Conservation (phyloP, 768 basidiomycete species). For the Hygrophorus russula region DNA sequence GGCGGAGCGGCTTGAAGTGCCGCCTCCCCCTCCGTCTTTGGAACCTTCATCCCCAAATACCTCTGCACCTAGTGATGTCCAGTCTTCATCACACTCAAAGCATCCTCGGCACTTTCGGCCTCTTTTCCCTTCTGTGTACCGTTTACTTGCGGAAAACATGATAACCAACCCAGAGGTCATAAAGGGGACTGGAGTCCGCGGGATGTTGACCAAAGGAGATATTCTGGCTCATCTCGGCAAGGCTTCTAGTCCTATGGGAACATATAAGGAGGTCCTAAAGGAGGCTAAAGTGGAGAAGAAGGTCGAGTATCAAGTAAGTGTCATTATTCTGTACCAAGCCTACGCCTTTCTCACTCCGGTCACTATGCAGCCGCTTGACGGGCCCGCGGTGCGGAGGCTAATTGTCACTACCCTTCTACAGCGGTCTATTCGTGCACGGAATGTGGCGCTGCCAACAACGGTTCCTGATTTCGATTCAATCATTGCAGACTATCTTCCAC, state of each 20-base stretch:
- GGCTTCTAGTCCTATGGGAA: conserved; percentile 67
- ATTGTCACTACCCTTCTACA: conserved; percentile 54
- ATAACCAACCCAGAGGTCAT: conserved; percentile 54
- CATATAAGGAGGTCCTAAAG: conserved; percentile 42
- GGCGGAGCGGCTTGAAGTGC: no score
- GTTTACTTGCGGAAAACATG: conserved; percentile 59
- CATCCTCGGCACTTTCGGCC: conserved; percentile 47
- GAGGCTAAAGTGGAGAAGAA: conserved; percentile 14
- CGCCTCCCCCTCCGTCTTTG: conserved; percentile 15
- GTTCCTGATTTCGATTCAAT: conserved; percentile 58
- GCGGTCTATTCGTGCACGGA: conserved; percentile 38
- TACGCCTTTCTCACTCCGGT: background rate
- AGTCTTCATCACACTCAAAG: conserved; percentile 15
- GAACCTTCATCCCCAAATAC: conserved; percentile 17
- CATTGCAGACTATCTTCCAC: conserved; percentile 60
- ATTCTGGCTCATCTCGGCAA: conserved; percentile 79
- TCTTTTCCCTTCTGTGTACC: conserved; percentile 84
- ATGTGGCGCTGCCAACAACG: conserved; percentile 24
- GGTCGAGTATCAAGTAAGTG: conserved; percentile 24
- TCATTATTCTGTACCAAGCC: conserved; percentile 10
- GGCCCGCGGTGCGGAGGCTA: conserved; percentile 48
- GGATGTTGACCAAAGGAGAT: conserved; percentile 96
- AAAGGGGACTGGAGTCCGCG: conserved; percentile 81
- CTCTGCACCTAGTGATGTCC: conserved; percentile 15
- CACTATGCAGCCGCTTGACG: conserved; percentile 40